Evolutionary conservation across 768 basidiomycete species (phyloP).

Genomic region (Suillus subaureus): DNA sequence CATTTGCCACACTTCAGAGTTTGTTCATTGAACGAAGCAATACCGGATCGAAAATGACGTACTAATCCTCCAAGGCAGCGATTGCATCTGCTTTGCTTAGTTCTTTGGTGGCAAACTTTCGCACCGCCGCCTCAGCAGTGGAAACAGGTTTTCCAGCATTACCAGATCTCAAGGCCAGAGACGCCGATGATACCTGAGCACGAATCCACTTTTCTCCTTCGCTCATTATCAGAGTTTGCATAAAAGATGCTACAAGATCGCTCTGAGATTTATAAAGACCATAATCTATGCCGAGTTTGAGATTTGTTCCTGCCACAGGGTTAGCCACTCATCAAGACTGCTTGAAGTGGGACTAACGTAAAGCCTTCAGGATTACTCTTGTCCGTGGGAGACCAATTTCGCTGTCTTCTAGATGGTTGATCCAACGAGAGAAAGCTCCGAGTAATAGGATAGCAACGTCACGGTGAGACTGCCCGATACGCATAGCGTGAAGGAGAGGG

Average conservation of each 20-base stretch:
- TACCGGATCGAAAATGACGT: constrained; percentile 31
- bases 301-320: constrained; percentile 71
- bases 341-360: constrained; percentile 79
- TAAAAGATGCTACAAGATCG: constrained; percentile 86
- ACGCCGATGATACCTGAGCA: constrained; percentile 66
- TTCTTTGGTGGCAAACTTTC: constrained; percentile 86
- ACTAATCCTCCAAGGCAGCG: constrained; percentile 90
- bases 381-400: constrained; percentile 73
- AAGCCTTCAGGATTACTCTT: constrained; percentile 70
- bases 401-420: constrained; percentile 84
- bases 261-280: constrained; percentile 80
- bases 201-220: constrained; percentile 93
- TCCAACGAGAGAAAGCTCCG: constrained; percentile 89
- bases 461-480: constrained; percentile 70
- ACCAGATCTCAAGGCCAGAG: constrained; percentile 69
- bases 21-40: constrained; percentile 9
- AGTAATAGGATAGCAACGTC: constrained; percentile 87
- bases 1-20: constrained; percentile 75
- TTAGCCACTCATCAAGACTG: constrained; percentile 46
- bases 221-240: constrained; percentile 95
- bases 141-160: constrained; percentile 73
- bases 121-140: constrained; percentile 73
- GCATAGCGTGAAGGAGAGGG: constrained; percentile 89
- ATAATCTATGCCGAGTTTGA: constrained; percentile 91
- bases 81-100: constrained; percentile 78